Evolutionary conservation across 768 basidiomycete genomes (phyloP).

Genomic region (Fibroporia radiculosa): DNA sequence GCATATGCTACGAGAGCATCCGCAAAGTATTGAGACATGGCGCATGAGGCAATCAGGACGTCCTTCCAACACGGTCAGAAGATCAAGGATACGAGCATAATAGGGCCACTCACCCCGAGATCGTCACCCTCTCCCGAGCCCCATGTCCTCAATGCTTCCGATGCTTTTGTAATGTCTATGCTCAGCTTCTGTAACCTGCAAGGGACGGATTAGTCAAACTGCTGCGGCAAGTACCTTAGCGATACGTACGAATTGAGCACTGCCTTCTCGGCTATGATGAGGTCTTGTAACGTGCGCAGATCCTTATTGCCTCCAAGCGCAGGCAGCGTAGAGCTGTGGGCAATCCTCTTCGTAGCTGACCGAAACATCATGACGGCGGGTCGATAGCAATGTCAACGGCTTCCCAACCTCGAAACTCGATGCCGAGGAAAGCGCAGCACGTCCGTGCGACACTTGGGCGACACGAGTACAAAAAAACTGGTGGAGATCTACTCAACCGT

Average conservation of each 20-base stretch:
- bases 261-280: constrained; percentile 84
- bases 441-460: too few relatives aligned
- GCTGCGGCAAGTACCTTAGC: not conserved
- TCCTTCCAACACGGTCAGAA: constrained; percentile 39
- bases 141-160: constrained; percentile 67
- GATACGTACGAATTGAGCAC: constrained; percentile 62
- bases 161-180: constrained; percentile 56
- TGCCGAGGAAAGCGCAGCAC: too few relatives aligned
- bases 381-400: too few relatives aligned
- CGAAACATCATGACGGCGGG: constrained; percentile 55
- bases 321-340: constrained; percentile 82
- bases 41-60: constrained; percentile 61
- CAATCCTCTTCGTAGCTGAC: constrained; percentile 72
- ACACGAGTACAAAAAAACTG: too few relatives aligned
- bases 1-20: constrained; percentile 64
- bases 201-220: not conserved
- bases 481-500: too few relatives aligned
- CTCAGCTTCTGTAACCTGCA: constrained; percentile 50
- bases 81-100: not conserved
- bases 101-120: constrained; percentile 47
- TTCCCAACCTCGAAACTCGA: too few relatives aligned
- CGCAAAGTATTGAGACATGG: constrained; percentile 60
- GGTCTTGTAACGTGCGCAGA: constrained; percentile 73
- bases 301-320: constrained; percentile 67
- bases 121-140: constrained; percentile 79